Base-by-base conservation (phyloP, 108 stramenopile genomes). In the Conticribra weissflogii region DNA sequence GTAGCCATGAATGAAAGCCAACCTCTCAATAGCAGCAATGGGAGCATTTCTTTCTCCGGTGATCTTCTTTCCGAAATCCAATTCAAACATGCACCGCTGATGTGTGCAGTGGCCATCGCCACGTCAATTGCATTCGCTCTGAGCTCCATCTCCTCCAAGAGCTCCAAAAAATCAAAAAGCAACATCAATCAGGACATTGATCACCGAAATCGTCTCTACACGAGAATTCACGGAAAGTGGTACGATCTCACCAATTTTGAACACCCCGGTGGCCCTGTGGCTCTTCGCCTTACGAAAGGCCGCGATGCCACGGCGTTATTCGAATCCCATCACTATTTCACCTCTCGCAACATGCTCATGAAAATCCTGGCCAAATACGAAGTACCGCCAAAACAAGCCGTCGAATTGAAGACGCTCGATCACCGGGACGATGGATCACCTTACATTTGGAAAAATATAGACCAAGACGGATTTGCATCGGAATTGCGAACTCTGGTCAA, bases 251-350 rank as follows among this genome's bases (percentile, higher is more conserved):
- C 84, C 8, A 44, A 34, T 9, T 85, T 82, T 59, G 76, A 81
- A 21, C 84, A 85, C 52, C 84, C 84, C 24, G 84, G 84, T 32
- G 84, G 84, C 0, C 84, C 81, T 0, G 68, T 85, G 2, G 84
- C 84, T 18, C 46, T 85, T 19, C 67, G 70, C 23, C 78, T 85
- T 1, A 61, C 74, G 2, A 47, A 82, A 7, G 48, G 46, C 41
- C 49, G 84, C 32, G 84, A 85, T 64, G 81, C 72, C 12, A 82
- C 84, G 8, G 84, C 81, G 15, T 49, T 85, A 17, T 82, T 85
- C 45, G 84, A 85, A 66, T 85, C 84, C 0, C 84, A 85, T 44
- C 84, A 85, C 66, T 77, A 66, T 2, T 59, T 85, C 21, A 63
- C 59, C 17, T 19, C 64, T 23, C 72, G 71, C 27, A 55, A 68